Percentiles rank a stretch among this genome's conserved stretches.
These are phyloP conservation scores for Paramecium pentaurelia DNA, from an alignment of 73 alveolate genomes.

Conservation along the genomic window DNA sequence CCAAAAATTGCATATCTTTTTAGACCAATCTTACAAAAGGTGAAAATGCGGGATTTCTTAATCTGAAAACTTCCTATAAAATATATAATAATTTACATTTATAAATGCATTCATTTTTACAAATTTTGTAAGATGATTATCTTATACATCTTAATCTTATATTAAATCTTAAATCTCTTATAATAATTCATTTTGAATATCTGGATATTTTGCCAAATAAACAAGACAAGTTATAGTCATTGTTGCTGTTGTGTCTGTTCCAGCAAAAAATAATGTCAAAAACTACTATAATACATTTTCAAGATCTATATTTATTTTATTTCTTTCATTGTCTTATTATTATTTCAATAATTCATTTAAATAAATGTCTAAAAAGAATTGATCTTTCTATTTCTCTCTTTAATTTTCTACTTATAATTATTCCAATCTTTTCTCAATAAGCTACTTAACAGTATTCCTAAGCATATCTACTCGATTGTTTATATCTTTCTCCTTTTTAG, in stretches of 20 bases:
- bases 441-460: not conserved
- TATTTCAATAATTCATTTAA: not conserved
- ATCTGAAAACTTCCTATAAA: not conserved
- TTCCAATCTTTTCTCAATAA: not conserved
- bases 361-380: not conserved
- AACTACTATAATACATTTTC: not conserved
- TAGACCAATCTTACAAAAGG: not conserved
- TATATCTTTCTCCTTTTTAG: not conserved
- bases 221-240: not conserved
- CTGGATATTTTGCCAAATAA: not conserved
- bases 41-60: constrained; percentile 12
- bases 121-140: not conserved
- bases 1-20: not conserved
- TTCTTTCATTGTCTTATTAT: not conserved
- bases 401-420: not conserved
- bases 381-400: not conserved
- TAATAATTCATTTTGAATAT: not conserved
- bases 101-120: constrained; percentile 5
- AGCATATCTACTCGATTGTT: not conserved
- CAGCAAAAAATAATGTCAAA: constrained; percentile 16
- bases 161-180: not conserved
- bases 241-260: constrained; percentile 41
- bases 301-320: not conserved
- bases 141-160: not conserved
- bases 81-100: not conserved